Base-by-base conservation (phyloP, 2,329 filamentous ascomycete species). In the Hypoxylon sp. region DNA sequence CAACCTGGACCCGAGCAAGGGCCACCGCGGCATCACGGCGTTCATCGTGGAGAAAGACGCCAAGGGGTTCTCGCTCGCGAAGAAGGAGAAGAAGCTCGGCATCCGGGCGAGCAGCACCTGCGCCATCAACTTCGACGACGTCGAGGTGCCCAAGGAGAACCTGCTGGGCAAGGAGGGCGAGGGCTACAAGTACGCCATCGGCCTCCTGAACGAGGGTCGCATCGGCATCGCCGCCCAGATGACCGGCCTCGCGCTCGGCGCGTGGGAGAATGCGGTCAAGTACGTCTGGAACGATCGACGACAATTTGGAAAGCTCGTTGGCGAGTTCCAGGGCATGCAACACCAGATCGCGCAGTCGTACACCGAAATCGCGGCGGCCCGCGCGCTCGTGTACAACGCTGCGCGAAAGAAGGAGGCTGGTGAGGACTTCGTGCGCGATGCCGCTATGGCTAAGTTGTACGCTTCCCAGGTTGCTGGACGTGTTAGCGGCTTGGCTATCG, bases 31-130 rank as follows among this genome's bases (percentile, higher is more conserved):
- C 51, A 99, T 99, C 73, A 92, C 91, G 2, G 94, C 94, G 42
- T 99, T 99, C 71, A 78, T 99, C 55, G 87, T 97, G 30, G 92
- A 97, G 75, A 97, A 96, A 79, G 87, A 80, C 66, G 89, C 84
- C 38, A 86, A 88, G 46, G 94, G 94, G 23, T 97, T 99, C 79
- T 87, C 84, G 55, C 95, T 99, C 67, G 91, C 94, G 29, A 99
- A 99, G 84, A 99, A 99, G 80, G 94, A 99, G 81, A 97, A 97
- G 88, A 99, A 99, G 80, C 86, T 99, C 37, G 94, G 94, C 51
- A 99, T 99, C 77, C 88, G 84, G 68, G 94, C 94, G 44, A 95
- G 90, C 76, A 95, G 90, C 76, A 99, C 94, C 21, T 99, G 94
- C 74, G 93, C 97, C 58, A 81, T 99, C 72, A 97, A 90, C 80